Percentiles rank a stretch among this genome's conserved stretches.
Evolutionary conservation across 2,329 filamentous ascomycete genomes (phyloP).

Genomic region (Pseudogymnoascus sp.): DNA sequence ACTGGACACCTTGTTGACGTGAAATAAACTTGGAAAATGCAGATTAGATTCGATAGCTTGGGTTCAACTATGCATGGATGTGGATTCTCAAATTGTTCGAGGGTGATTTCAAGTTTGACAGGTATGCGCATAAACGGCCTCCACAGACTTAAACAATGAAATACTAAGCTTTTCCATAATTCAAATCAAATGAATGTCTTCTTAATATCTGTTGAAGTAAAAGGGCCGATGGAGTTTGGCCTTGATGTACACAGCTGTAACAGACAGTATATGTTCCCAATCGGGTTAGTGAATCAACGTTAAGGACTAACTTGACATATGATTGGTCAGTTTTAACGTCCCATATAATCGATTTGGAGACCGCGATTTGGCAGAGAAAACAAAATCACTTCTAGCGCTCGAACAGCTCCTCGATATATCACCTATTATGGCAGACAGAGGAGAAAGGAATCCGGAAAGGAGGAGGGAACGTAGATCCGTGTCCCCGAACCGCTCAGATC

Average conservation of each 20-base stretch:
- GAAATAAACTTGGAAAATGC: neutral
- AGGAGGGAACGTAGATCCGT: neutral
- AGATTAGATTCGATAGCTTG: neutral
- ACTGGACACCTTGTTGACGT: neutral
- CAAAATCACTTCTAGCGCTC: neutral
- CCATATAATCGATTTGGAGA: neutral
- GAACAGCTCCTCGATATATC: neutral
- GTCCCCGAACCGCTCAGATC: neutral
- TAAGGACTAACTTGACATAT: neutral
- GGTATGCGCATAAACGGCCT: neutral
- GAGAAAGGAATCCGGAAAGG: neutral
- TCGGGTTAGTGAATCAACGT: neutral
- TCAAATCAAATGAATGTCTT: neutral
- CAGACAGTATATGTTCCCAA: neutral
- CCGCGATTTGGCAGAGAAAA: neutral
- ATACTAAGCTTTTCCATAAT: neutral
- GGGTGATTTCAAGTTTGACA: neutral
- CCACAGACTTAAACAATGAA: neutral
- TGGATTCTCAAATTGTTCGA: neutral
- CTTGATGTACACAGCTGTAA: neutral
- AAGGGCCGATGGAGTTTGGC: neutral
- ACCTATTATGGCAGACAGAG: constrained; percentile 5
- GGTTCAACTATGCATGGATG: neutral
- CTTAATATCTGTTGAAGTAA: neutral
- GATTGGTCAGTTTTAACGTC: constrained; percentile 10